These are phyloP conservation scores for Rhynchospora tenuis DNA, from an alignment of 176 grass and related monocot genomes.

Conservation along the genomic window DNA sequence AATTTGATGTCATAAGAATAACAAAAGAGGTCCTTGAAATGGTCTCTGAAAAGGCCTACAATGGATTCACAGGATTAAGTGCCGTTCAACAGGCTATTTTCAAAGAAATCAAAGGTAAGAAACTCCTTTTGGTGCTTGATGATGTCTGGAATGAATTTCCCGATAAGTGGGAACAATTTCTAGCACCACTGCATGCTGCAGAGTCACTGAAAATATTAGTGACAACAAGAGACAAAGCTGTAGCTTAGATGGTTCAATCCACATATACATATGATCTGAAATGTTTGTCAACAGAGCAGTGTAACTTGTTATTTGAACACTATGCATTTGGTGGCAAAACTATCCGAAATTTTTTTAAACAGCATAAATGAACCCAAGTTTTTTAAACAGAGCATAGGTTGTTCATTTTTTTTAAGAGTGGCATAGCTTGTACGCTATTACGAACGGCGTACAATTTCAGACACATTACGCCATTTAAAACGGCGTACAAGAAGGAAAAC, in stretches of 20 bases:
- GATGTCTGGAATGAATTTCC: slow-evolving; percentile 31
- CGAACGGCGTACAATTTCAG: no score
- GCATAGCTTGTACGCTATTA: no score
- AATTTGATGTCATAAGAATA: slow-evolving; percentile 28
- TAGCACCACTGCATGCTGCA: not conserved
- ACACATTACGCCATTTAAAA: no score
- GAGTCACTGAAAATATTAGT: slow-evolving; percentile 12
- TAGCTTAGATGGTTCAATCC: slow-evolving; percentile 16
- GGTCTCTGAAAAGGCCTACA: not conserved
- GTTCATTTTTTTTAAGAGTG: no score
- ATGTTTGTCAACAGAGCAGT: slow-evolving; percentile 9
- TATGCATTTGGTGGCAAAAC: slow-evolving; percentile 24
- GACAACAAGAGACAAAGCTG: slow-evolving; percentile 28
- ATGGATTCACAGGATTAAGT: not conserved
- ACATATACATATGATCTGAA: not conserved
- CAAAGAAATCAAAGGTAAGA: not conserved
- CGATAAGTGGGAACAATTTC: slow-evolving; percentile 21
- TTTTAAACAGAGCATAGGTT: no score
- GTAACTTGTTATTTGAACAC: slow-evolving; percentile 24
- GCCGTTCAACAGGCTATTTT: not conserved
- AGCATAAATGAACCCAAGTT: no score
- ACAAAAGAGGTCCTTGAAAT: not conserved
- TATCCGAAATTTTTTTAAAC: no score
- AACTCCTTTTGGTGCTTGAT: slow-evolving; percentile 38
- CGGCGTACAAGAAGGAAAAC: no score